A percentile compares a stretch with the other conserved stretches of the same genome.
Conservation (phyloP, 192 early-diverging fungal genomes). For the Spizellomyces punctatus region DNA sequence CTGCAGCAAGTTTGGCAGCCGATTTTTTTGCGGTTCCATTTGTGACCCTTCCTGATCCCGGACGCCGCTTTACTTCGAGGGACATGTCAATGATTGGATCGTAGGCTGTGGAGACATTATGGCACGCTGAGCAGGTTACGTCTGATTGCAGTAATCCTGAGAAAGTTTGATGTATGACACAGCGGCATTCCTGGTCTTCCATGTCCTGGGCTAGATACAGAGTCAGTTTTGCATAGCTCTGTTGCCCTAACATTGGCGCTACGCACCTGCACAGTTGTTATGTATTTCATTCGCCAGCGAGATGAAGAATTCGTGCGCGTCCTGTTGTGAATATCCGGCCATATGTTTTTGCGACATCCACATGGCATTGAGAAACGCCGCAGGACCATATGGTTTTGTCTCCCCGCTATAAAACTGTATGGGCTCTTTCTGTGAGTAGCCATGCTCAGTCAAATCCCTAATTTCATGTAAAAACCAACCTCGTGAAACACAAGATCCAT, state of each 20-base stretch:
- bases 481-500: conserved; percentile 81
- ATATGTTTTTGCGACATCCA: conserved; percentile 87
- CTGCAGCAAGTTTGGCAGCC: not conserved
- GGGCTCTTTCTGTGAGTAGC: not conserved
- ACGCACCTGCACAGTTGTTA: conserved; percentile 40
- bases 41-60: conserved; percentile 35
- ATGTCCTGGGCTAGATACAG: conserved; percentile 17
- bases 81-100: conserved; percentile 94
- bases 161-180: conserved; percentile 89
- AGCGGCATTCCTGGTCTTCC: conserved; percentile 61
- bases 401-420: conserved; percentile 67
- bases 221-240: too few relatives aligned
- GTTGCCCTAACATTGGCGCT: not conserved
- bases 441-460: not conserved
- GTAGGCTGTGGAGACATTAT: conserved; percentile 73
- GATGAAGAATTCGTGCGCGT: conserved; percentile 97
- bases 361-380: conserved; percentile 80
- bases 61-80: conserved; percentile 70
- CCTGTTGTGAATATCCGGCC: conserved; percentile 93
- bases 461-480: conserved; percentile 37
- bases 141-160: conserved; percentile 87
- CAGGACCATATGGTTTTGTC: conserved; percentile 79
- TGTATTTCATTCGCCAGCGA: conserved; percentile 87
- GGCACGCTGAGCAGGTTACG: conserved; percentile 81
- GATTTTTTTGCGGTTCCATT: not conserved